phyloP scores from a whole-genome alignment of 371 early-diverging fungal genomes.

The Rhizopus delemar region DNA sequence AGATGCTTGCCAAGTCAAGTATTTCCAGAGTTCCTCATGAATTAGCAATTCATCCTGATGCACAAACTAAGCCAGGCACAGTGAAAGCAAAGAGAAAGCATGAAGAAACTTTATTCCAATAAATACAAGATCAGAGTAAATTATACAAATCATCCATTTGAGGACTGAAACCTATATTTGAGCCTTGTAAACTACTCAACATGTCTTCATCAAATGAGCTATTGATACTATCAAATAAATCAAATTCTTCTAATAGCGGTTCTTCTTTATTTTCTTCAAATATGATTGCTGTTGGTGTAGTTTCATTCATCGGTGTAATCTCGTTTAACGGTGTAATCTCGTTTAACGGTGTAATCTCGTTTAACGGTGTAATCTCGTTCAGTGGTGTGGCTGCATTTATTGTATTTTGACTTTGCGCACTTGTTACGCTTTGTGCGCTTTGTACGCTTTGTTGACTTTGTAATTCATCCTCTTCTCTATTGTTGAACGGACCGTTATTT shows the following conservation, averaged over 20 bases:
- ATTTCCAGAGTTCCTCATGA: constrained; percentile 85
- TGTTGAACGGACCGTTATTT: constrained; percentile 16
- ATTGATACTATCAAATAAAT: constrained; percentile 4
- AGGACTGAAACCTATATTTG: constrained; percentile 3
- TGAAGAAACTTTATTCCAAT: constrained; percentile 64
- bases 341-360: background rate
- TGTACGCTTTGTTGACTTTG: constrained; percentile 1
- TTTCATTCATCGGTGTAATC: constrained; percentile 4
- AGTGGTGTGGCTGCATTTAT: constrained; percentile 12
- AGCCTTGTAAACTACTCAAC: constrained; percentile 1
- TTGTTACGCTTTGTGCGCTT: background rate
- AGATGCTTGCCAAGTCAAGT: constrained; percentile 82
- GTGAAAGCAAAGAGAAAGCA: constrained; percentile 59
- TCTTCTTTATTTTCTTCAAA: constrained; percentile 5
- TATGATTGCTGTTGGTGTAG: background rate
- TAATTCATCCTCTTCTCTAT: constrained; percentile 28
- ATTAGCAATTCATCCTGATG: constrained; percentile 84
- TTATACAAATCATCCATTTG: constrained; percentile 1
- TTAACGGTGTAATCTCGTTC: constrained; percentile 40
- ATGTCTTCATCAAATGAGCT: constrained; percentile 4
- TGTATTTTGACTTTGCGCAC: background rate
- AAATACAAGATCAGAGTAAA: constrained; percentile 6
- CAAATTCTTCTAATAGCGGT: constrained; percentile 2
- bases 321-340: constrained; percentile 10
- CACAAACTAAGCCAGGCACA: constrained; percentile 68